phyloP scores from a whole-genome alignment of 129 eudicot species.

The Erigeron canadensis region DNA sequence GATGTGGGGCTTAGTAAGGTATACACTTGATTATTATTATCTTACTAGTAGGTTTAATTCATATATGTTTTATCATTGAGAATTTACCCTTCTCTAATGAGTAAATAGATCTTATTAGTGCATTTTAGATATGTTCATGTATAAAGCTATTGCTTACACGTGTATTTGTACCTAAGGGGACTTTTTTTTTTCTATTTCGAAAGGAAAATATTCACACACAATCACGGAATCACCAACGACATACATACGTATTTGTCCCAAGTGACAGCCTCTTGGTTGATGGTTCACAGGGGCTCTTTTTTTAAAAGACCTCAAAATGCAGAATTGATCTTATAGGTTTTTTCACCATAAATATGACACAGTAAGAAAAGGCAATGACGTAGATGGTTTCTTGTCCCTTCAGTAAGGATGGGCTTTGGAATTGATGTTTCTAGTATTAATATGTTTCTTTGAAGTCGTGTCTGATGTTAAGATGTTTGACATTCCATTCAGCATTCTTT shows the following conservation, averaged over 20 bases:
- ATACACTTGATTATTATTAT: slow-evolving; percentile 13
- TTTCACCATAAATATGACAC: slow-evolving; percentile 2
- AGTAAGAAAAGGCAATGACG: neutral
- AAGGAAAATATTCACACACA: no score
- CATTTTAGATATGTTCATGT: slow-evolving; percentile 1
- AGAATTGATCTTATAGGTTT: neutral
- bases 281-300: no score
- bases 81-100: neutral
- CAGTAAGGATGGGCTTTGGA: neutral
- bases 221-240: no score
- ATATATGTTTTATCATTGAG: slow-evolving; percentile 27
- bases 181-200: no score
- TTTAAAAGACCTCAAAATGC: no score
- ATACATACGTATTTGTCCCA: no score
- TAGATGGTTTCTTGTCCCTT: neutral
- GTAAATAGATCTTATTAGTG: slow-evolving; percentile 15
- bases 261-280: no score
- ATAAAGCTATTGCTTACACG: slow-evolving; percentile 2
- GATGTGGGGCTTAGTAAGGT: slow-evolving; percentile 97
- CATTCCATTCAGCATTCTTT: no score
- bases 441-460: neutral
- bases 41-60: slow-evolving; percentile 2
- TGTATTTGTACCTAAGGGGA: neutral
- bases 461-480: neutral
- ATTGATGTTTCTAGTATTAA: neutral